A percentile compares a stretch with the other conserved stretches of the same genome.
These are phyloP conservation scores for Iris macrosiphon DNA, from an alignment of 106 monocot genomes.

Conservation along the genomic window DNA sequence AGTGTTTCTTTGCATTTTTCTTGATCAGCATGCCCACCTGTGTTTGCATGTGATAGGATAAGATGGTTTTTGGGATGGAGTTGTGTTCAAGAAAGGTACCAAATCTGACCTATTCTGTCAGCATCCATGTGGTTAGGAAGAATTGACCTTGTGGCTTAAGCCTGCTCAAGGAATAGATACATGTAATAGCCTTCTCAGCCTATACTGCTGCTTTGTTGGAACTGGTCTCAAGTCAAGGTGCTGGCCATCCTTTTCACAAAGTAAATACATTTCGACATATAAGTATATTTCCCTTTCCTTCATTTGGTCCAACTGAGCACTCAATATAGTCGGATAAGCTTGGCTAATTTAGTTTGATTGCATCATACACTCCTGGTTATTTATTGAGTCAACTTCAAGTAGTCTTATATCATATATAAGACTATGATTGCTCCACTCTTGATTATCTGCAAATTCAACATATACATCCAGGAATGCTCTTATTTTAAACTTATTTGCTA, in stretches of 20 bases:
- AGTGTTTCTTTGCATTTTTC: conserved; percentile 1
- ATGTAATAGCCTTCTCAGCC: background rate
- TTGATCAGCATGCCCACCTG: no score
- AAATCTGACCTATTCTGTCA: background rate
- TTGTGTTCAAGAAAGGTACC: background rate
- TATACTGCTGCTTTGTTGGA: background rate
- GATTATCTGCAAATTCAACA: no score
- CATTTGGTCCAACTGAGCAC: conserved; percentile 3
- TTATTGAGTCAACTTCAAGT: no score
- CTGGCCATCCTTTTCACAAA: background rate
- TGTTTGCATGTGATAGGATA: conserved; percentile 1
- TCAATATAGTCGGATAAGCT: no score
- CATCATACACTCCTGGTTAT: no score
- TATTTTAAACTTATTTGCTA: no score
- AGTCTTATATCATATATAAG: no score
- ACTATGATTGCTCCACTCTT: no score
- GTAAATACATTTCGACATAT: conserved; percentile 3
- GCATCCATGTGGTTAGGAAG: conserved; percentile 2
- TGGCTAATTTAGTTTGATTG: no score
- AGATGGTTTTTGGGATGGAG: background rate
- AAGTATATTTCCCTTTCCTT: no score
- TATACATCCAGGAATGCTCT: no score
- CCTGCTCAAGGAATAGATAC: no score
- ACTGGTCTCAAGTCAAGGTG: conserved; percentile 8
- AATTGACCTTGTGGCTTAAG: conserved; percentile 1